These are phyloP conservation scores for Penicillium turbatum DNA, from an alignment of 495 filamentous ascomycete genomes.

Conservation along the genomic window DNA sequence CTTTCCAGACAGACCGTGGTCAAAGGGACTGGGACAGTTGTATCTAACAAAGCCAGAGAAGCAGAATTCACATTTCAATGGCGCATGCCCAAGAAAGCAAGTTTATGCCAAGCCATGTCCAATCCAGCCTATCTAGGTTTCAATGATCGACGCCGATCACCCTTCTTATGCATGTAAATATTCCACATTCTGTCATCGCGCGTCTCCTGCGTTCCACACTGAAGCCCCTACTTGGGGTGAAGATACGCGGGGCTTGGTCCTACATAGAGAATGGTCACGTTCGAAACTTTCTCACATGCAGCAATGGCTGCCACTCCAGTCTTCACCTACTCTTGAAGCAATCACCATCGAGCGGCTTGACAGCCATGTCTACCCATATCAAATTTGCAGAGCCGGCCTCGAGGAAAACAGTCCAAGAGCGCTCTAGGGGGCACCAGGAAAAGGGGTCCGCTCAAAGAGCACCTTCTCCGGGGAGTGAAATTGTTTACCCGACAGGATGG, in stretches of 20 bases:
- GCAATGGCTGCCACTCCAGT: conserved; percentile 18
- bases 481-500: conserved; percentile 44
- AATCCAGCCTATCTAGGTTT: conserved; percentile 19
- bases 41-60: not conserved
- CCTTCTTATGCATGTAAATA: conserved; percentile 16
- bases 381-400: conserved; percentile 23
- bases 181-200: conserved; percentile 35
- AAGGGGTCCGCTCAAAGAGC: conserved; percentile 24
- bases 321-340: conserved; percentile 17
- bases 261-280: conserved; percentile 18
- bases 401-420: conserved; percentile 5
- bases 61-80: not conserved
- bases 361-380: conserved; percentile 22
- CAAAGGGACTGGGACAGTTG: not conserved
- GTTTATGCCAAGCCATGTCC: conserved; percentile 18
- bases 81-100: conserved; percentile 6
- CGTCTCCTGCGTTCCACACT: conserved; percentile 28
- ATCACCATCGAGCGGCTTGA: conserved; percentile 7
- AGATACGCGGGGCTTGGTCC: conserved; percentile 28
- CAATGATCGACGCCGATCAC: conserved; percentile 30
- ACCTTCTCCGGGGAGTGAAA: conserved; percentile 26
- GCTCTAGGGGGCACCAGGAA: conserved; percentile 14
- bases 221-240: conserved; percentile 22
- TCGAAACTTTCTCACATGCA: conserved; percentile 16
- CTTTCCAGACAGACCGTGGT: not conserved